phyloP scores from a whole-genome alignment of 352 stramenopile genomes.

The Pythium coloratum region DNA sequence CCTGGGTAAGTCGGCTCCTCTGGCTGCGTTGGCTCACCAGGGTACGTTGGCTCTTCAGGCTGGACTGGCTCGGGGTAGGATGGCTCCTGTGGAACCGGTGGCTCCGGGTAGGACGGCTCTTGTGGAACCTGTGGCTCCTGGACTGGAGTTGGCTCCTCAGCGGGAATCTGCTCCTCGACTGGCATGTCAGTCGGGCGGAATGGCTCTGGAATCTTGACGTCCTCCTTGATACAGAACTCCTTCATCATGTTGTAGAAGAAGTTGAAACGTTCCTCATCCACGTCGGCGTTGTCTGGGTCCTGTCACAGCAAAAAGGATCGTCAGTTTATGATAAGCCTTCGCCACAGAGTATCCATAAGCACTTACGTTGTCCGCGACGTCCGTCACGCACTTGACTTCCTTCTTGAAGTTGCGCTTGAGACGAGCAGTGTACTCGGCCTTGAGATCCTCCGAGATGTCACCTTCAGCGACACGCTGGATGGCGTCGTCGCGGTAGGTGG shows the following conservation, averaged over 20 bases:
- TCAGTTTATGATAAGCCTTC: too few relatives aligned
- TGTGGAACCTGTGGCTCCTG: too few relatives aligned
- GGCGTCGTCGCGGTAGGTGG: background rate
- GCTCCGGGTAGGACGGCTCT: too few relatives aligned
- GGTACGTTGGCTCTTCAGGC: too few relatives aligned
- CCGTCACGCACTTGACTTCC: background rate
- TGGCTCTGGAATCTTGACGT: conserved; percentile 4
- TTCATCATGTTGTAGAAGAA: conserved; percentile 15
- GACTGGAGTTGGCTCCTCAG: background rate
- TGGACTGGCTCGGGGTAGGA: too few relatives aligned
- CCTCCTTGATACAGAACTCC: conserved; percentile 7
- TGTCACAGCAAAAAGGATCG: background rate
- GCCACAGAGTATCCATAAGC: background rate
- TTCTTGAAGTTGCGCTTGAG: conserved; percentile 4
- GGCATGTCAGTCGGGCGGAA: conserved; percentile 7
- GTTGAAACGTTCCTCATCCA: conserved; percentile 5
- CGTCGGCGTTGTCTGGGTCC: background rate
- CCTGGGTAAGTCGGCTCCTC: too few relatives aligned
- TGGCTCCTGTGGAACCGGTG: too few relatives aligned
- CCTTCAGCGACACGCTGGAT: conserved; percentile 1
- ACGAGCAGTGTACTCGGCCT: background rate
- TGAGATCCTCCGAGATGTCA: background rate
- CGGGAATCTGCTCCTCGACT: background rate
- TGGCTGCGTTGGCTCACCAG: too few relatives aligned
- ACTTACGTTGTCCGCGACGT: conserved; percentile 1